Evolutionary conservation across 371 early-diverging fungal genomes (phyloP).

Genomic region (Mortierella sp.): DNA sequence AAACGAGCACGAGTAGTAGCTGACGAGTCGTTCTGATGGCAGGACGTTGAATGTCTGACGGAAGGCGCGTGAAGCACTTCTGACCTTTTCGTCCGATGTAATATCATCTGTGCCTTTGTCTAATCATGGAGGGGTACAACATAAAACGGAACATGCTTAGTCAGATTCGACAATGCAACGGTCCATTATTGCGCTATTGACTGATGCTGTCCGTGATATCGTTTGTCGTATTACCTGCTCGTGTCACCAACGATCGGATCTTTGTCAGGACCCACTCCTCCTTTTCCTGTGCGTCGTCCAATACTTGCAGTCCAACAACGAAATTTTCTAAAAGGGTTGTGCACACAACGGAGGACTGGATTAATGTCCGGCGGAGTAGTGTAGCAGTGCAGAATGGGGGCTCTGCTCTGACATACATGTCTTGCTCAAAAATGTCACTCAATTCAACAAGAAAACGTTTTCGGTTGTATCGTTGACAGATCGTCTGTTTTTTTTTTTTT

Average conservation of each 20-base stretch:
- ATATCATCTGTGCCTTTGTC: conserved; percentile 85
- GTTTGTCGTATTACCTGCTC: conserved; percentile 70
- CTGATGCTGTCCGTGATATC: not conserved
- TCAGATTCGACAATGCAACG: not conserved
- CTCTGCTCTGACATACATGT: not conserved
- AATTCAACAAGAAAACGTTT: not conserved
- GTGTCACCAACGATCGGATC: conserved; percentile 88
- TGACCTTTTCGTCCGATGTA: conserved; percentile 85
- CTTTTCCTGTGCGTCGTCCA: conserved; percentile 84
- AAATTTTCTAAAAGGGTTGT: conserved; percentile 68
- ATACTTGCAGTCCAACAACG: conserved; percentile 70
- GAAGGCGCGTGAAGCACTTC: conserved; percentile 92
- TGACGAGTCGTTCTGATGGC: conserved; percentile 89
- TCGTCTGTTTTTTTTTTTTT: not conserved
- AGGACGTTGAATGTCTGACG: conserved; percentile 90
- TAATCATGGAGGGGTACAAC: conserved; percentile 22
- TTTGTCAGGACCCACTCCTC: conserved; percentile 91
- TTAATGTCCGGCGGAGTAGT: conserved; percentile 3
- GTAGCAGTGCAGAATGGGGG: not conserved
- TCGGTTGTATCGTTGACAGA: not conserved
- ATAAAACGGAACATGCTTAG: not conserved
- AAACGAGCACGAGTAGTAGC: conserved; percentile 94
- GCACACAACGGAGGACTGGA: not conserved
- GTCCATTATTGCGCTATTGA: not conserved
- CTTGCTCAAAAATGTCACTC: not conserved